Evolutionary conservation across 2,329 filamentous ascomycete species (phyloP).

Genomic region (Aspergillus udagawae): DNA sequence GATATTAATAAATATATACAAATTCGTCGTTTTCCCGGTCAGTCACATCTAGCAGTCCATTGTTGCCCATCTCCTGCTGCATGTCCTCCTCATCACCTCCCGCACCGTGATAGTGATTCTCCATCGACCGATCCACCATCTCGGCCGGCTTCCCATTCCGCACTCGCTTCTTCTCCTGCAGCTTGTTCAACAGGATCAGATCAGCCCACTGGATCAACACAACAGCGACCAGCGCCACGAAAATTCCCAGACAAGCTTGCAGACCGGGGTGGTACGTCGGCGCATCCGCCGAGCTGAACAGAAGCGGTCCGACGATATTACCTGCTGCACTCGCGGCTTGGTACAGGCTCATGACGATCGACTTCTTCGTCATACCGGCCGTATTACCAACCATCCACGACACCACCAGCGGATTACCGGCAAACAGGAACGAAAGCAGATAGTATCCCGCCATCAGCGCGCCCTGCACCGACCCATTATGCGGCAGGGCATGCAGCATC

Average conservation of each 20-base stretch:
- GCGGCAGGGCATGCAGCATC: slow-evolving; percentile 54
- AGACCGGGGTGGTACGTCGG: slow-evolving; percentile 58
- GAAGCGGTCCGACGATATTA: slow-evolving; percentile 63
- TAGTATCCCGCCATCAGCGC: slow-evolving; percentile 60
- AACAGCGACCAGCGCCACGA: slow-evolving; percentile 49
- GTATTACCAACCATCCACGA: slow-evolving; percentile 68
- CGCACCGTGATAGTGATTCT: slow-evolving; percentile 44
- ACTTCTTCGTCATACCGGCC: slow-evolving; percentile 64
- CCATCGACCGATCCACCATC: slow-evolving; percentile 60
- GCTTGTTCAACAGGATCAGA: slow-evolving; percentile 51
- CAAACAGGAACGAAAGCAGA: slow-evolving; percentile 62
- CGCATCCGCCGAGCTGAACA: slow-evolving; percentile 57
- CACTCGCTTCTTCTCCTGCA: slow-evolving; percentile 54
- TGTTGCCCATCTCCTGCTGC: slow-evolving; percentile 41
- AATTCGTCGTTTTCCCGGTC: slow-evolving; percentile 67
- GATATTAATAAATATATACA: slow-evolving; percentile 54
- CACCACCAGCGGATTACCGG: slow-evolving; percentile 62
- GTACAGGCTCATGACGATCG: slow-evolving; percentile 60
- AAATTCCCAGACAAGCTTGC: slow-evolving; percentile 45
- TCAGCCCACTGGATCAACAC: slow-evolving; percentile 54
- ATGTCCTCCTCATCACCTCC: slow-evolving; percentile 15
- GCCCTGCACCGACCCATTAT: slow-evolving; percentile 39
- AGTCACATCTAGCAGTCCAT: slow-evolving; percentile 58
- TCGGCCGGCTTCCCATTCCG: slow-evolving; percentile 57
- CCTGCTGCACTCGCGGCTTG: slow-evolving; percentile 60